Percentiles rank a stretch among this genome's conserved stretches.
phyloP scores from a whole-genome alignment of 2,329 filamentous ascomycete species.

The Neurospora crassa region DNA sequence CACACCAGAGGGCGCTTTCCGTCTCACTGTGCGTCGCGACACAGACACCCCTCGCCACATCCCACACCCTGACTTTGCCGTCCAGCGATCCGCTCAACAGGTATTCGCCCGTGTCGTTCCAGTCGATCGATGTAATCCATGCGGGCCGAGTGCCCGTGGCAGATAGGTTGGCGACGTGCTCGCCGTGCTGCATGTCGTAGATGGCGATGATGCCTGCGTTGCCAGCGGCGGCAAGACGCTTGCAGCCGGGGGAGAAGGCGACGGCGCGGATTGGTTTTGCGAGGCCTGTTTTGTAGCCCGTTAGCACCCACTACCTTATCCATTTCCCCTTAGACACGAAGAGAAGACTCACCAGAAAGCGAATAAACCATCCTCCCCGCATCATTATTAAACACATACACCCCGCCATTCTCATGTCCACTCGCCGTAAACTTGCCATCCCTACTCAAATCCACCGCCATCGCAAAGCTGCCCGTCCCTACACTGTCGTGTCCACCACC shows the following conservation, averaged over 20 bases:
- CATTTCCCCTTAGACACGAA: no score
- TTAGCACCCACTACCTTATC: no score
- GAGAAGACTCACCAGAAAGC: slow-evolving; percentile 52
- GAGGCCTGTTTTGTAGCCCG: slow-evolving; percentile 45
- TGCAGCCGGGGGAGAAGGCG: slow-evolving; percentile 78
- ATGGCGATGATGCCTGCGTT: slow-evolving; percentile 82
- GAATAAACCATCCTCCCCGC: slow-evolving; percentile 79
- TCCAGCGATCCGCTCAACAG: slow-evolving; percentile 82
- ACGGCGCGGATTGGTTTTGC: slow-evolving; percentile 79
- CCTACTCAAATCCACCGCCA: slow-evolving; percentile 69
- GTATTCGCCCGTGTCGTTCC: slow-evolving; percentile 89
- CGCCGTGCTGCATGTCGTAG: slow-evolving; percentile 86
- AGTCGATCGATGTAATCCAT: slow-evolving; percentile 88
- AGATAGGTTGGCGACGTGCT: slow-evolving; percentile 76
- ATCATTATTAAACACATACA: slow-evolving; percentile 94
- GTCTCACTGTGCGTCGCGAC: slow-evolving; percentile 92
- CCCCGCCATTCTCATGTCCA: slow-evolving; percentile 82
- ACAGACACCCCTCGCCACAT: slow-evolving; percentile 69
- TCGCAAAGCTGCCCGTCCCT: slow-evolving; percentile 57
- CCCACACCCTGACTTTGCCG: slow-evolving; percentile 95
- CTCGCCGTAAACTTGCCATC: slow-evolving; percentile 84
- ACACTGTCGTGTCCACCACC: slow-evolving; percentile 23
- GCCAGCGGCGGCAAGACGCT: slow-evolving; percentile 78
- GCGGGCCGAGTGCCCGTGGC: slow-evolving; percentile 33
- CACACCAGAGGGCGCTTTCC: slow-evolving; percentile 74